These are phyloP conservation scores for Penicillium sp. DNA, from an alignment of 2,329 filamentous ascomycete species.

Conservation along the genomic window DNA sequence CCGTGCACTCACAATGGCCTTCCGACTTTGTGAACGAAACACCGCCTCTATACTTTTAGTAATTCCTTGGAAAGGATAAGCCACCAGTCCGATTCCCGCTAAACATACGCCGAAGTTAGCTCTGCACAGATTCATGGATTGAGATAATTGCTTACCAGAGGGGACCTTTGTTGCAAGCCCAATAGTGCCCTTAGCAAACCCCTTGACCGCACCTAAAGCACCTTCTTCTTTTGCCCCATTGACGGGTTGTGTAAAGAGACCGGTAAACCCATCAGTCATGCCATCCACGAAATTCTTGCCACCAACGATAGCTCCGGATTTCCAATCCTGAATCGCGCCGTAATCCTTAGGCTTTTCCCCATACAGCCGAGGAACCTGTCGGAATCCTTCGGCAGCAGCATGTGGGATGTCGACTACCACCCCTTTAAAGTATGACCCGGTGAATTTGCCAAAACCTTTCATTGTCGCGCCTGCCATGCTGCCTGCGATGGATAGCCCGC, in stretches of 20 bases:
- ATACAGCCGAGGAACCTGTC: conserved; percentile 34
- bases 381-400: conserved; percentile 38
- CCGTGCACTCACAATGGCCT: conserved; percentile 20
- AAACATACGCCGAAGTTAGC: not conserved
- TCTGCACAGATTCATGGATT: not conserved
- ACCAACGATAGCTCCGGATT: conserved; percentile 34
- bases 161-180: conserved; percentile 23
- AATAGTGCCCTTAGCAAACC: conserved; percentile 22
- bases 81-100: conserved; percentile 25
- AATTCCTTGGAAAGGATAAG: conserved; percentile 28
- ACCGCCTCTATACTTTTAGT: conserved; percentile 23
- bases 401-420: conserved; percentile 36
- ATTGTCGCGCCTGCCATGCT: conserved; percentile 14
- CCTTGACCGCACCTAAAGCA: conserved; percentile 32
- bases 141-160: conserved; percentile 14
- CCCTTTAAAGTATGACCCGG: conserved; percentile 28
- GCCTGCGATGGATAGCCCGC: conserved; percentile 2
- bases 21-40: conserved; percentile 21
- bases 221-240: conserved; percentile 34
- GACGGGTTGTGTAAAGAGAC: conserved; percentile 30
- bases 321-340: conserved; percentile 34
- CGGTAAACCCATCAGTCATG: conserved; percentile 33
- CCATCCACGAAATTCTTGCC: conserved; percentile 36
- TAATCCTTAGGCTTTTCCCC: conserved; percentile 37
- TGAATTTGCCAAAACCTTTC: conserved; percentile 20